Percentiles rank a stretch among this genome's conserved stretches.
Evolutionary conservation across 257 asterid species (phyloP).

Genomic region (Ballota nigra): DNA sequence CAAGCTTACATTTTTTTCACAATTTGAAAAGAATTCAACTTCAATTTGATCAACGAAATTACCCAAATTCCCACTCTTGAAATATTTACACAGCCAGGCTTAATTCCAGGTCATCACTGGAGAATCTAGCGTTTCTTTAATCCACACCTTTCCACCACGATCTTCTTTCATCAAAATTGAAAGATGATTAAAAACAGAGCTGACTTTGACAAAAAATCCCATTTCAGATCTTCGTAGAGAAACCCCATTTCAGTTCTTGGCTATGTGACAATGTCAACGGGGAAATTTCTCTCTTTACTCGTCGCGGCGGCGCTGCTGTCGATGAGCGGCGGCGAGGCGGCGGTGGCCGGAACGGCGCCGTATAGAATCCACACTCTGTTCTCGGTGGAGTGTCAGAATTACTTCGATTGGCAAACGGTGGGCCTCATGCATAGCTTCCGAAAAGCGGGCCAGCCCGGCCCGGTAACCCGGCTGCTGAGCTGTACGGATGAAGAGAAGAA

Average conservation of each 20-base stretch:
- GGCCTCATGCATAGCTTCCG: slow-evolving; percentile 87
- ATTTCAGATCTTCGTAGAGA: slow-evolving; percentile 34
- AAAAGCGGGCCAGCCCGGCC: slow-evolving; percentile 91
- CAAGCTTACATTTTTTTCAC: background rate
- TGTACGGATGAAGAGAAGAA: slow-evolving; percentile 75
- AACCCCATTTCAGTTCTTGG: slow-evolving; percentile 31
- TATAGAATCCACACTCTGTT: slow-evolving; percentile 88
- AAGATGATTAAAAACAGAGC: slow-evolving; percentile 22
- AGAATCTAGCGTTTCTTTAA: slow-evolving; percentile 9
- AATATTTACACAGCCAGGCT: background rate
- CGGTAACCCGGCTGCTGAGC: slow-evolving; percentile 83
- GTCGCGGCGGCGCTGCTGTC: slow-evolving; percentile 27
- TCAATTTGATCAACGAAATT: background rate
- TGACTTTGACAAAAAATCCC: slow-evolving; percentile 27
- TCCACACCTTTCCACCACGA: slow-evolving; percentile 22
- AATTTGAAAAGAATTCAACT: background rate
- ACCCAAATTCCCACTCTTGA: background rate
- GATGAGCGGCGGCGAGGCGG: slow-evolving; percentile 29
- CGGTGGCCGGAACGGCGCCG: slow-evolving; percentile 46
- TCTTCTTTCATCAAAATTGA: slow-evolving; percentile 18
- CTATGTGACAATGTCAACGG: slow-evolving; percentile 37
- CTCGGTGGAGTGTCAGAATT: slow-evolving; percentile 93
- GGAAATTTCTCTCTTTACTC: slow-evolving; percentile 21
- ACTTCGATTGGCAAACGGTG: slow-evolving; percentile 99
- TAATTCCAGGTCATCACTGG: slow-evolving; percentile 26